A percentile compares a stretch with the other conserved stretches of the same genome.
These are phyloP conservation scores for Volvariella surrecta DNA, from an alignment of 1,284 basidiomycete genomes.

Conservation along the genomic window DNA sequence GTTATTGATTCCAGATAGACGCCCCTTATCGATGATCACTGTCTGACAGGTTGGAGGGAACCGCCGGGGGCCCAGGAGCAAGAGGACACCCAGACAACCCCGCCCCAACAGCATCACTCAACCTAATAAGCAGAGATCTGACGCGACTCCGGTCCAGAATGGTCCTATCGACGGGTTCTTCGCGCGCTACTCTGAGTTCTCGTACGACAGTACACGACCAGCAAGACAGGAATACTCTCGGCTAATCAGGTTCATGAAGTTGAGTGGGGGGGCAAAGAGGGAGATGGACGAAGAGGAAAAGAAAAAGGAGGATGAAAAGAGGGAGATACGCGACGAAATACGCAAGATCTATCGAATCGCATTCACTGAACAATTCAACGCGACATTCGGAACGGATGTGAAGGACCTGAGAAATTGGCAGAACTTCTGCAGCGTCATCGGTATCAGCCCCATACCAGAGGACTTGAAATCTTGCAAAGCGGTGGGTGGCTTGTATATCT, in stretches of 20 bases:
- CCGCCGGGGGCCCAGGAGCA: too few relatives aligned
- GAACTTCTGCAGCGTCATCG: slow-evolving; percentile 15
- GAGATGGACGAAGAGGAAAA: too few relatives aligned
- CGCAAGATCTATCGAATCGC: slow-evolving; percentile 17
- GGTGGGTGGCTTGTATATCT: slow-evolving; percentile 8
- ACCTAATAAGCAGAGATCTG: neutral
- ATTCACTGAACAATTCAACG: slow-evolving; percentile 24
- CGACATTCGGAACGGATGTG: slow-evolving; percentile 22
- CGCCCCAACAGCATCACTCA: too few relatives aligned
- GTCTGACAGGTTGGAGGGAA: too few relatives aligned
- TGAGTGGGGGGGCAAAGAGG: slow-evolving; percentile 5
- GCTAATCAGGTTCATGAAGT: slow-evolving; percentile 6
- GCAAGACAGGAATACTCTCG: slow-evolving; percentile 16
- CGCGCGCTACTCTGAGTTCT: slow-evolving; percentile 10
- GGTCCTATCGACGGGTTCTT: slow-evolving; percentile 10
- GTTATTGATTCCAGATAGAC: too few relatives aligned
- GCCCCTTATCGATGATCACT: too few relatives aligned
- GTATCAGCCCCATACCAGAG: slow-evolving; percentile 14
- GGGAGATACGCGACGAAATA: slow-evolving; percentile 7
- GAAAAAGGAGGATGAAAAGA: too few relatives aligned
- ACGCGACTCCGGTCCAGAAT: neutral
- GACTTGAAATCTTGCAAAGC: slow-evolving; percentile 11
- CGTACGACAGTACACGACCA: slow-evolving; percentile 10
- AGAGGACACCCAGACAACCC: too few relatives aligned
- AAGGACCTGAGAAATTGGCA: slow-evolving; percentile 23